phyloP scores from a whole-genome alignment of 495 filamentous ascomycete species.

The Chaetomium fimeti region DNA sequence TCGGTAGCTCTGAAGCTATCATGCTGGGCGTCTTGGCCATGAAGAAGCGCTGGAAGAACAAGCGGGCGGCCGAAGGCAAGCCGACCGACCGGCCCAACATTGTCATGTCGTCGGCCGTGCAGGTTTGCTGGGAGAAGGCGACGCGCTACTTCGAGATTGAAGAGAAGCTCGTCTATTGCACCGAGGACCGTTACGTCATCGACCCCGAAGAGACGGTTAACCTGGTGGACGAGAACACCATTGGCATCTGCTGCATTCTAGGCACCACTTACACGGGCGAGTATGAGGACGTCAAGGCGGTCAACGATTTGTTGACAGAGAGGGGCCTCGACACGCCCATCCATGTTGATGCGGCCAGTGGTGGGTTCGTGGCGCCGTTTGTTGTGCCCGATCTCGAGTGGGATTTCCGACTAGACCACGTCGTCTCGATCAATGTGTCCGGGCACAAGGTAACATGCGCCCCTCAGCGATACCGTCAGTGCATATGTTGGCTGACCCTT shows the following conservation, averaged over 20 bases:
- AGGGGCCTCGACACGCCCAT: constrained; percentile 73
- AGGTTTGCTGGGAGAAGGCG: constrained; percentile 96
- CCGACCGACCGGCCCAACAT: constrained; percentile 76
- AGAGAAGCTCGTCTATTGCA: constrained; percentile 85
- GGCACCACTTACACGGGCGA: constrained; percentile 95
- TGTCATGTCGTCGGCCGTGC: constrained; percentile 87
- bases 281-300: constrained; percentile 86
- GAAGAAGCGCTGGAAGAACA: constrained; percentile 93
- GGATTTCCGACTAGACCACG: constrained; percentile 85
- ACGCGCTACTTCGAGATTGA: constrained; percentile 93
- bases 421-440: constrained; percentile 88
- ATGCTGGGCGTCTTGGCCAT: constrained; percentile 88
- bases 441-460: constrained; percentile 77
- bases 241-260: constrained; percentile 86
- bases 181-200: constrained; percentile 75
- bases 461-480: background rate
- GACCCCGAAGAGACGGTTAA: constrained; percentile 79
- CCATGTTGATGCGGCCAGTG: constrained; percentile 86
- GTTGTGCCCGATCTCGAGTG: constrained; percentile 75
- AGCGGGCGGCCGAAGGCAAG: constrained; percentile 74
- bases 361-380: constrained; percentile 89
- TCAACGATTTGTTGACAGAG: constrained; percentile 78
- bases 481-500: constrained; percentile 10
- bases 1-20: constrained; percentile 85
- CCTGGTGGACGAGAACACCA: constrained; percentile 91